Conservation (phyloP, 495 filamentous ascomycete species). For the Ascodesmis nigricans region DNA sequence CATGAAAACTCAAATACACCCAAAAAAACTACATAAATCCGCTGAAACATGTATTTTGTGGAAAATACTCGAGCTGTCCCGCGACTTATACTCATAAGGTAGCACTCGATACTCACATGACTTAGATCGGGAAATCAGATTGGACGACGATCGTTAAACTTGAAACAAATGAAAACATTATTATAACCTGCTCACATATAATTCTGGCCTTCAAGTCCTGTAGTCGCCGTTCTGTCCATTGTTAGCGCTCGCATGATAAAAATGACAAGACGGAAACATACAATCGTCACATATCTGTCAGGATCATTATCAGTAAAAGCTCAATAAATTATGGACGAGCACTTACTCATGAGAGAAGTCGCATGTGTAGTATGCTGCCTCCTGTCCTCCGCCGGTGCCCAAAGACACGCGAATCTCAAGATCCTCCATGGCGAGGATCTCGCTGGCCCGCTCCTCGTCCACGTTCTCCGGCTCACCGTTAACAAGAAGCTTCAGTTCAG, state of each 20-base stretch:
- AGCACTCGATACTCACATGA: no score
- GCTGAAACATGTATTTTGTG: no score
- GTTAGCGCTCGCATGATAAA: not conserved
- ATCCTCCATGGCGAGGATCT: conserved; percentile 72
- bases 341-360: conserved; percentile 95
- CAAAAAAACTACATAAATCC: no score
- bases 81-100: no score
- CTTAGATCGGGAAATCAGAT: no score
- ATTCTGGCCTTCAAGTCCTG: conserved; percentile 11
- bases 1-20: no score
- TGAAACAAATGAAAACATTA: no score
- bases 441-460: conserved; percentile 67
- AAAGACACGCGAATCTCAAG: conserved; percentile 58
- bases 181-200: no score
- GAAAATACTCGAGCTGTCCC: no score
- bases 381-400: conserved; percentile 42
- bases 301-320: not conserved
- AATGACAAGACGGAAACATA: conserved; percentile 14
- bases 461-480: conserved; percentile 81
- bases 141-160: no score
- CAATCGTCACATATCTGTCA: conserved; percentile 18
- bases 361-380: conserved; percentile 82
- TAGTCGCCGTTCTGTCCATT: conserved; percentile 18
- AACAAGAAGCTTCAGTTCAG: conserved; percentile 61
- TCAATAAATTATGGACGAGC: not conserved